Percentiles rank a stretch among this genome's conserved stretches.
Evolutionary conservation across 2,329 filamentous ascomycete species (phyloP).

Genomic region (Ophiosphaerella korrae): DNA sequence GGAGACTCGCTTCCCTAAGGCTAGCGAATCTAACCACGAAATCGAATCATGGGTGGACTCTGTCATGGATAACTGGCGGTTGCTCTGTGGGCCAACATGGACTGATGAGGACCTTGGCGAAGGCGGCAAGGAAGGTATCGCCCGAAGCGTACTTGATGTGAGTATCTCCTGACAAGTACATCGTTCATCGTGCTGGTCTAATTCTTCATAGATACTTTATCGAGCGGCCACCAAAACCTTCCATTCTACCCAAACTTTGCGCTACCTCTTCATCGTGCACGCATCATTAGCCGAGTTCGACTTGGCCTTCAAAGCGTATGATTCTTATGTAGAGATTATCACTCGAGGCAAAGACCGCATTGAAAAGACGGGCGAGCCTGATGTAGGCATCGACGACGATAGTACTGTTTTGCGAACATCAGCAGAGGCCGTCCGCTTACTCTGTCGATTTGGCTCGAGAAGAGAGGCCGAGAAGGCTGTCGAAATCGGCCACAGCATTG

Average conservation of each 20-base stretch:
- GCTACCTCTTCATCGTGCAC: conserved; percentile 87
- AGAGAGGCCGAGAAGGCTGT: conserved; percentile 80
- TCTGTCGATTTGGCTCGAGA: conserved; percentile 80
- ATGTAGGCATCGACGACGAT: conserved; percentile 78
- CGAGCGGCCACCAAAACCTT: conserved; percentile 91
- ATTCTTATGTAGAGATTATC: conserved; percentile 89
- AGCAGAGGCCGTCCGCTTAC: conserved; percentile 75
- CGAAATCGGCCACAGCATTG: conserved; percentile 71
- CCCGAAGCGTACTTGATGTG: conserved; percentile 75
- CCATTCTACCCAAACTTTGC: conserved; percentile 87
- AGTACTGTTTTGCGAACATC: conserved; percentile 77
- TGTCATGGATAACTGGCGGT: conserved; percentile 82
- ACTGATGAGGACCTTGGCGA: conserved; percentile 78
- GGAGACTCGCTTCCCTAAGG: conserved; percentile 83
- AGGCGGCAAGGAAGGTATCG: conserved; percentile 76
- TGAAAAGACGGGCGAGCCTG: conserved; percentile 72
- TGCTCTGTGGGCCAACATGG: conserved; percentile 82
- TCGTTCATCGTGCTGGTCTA: background rate
- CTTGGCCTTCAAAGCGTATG: conserved; percentile 85
- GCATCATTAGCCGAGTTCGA: conserved; percentile 89
- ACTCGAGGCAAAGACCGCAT: conserved; percentile 82
- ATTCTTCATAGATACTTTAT: conserved; percentile 70
- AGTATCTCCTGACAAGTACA: conserved; percentile 8
- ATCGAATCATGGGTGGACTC: conserved; percentile 82
- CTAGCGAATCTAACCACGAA: conserved; percentile 76